Evolutionary conservation across 2,329 filamentous ascomycete species (phyloP).

Genomic region (Fusarium aywerte): DNA sequence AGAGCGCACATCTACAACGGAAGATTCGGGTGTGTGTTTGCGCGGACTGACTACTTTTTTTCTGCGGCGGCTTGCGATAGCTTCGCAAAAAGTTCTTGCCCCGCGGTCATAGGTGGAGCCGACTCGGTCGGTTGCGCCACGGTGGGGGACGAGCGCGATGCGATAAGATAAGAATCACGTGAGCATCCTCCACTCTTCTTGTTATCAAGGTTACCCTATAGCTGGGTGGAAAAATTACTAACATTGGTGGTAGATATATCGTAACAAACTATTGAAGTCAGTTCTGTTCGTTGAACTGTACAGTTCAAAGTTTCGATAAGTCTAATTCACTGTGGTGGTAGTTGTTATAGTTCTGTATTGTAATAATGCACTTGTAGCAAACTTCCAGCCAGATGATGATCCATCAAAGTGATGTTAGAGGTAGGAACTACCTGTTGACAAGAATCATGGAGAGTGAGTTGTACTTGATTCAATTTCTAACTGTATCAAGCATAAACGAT

Average conservation of each 20-base stretch:
- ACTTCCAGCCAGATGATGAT: too few species aligned
- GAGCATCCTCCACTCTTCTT: background rate
- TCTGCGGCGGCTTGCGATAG: conserved; percentile 42
- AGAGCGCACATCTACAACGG: conserved; percentile 46
- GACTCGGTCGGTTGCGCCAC: conserved; percentile 37
- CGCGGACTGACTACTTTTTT: conserved; percentile 39
- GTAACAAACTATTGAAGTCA: too few species aligned
- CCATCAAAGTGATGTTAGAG: too few species aligned
- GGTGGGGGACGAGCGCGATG: conserved; percentile 46
- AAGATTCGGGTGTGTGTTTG: conserved; percentile 25
- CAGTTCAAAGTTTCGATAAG: too few species aligned
- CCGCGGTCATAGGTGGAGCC: conserved; percentile 46
- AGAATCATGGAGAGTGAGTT: too few species aligned
- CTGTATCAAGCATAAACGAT: too few species aligned
- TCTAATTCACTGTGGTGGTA: too few species aligned
- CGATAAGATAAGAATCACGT: conserved; percentile 40
- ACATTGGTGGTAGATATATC: background rate
- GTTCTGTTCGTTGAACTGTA: too few species aligned
- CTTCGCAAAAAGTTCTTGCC: conserved; percentile 50
- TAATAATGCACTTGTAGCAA: too few species aligned
- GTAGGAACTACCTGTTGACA: too few species aligned
- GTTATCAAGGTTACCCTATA: background rate
- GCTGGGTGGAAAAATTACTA: background rate
- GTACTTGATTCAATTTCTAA: too few species aligned
- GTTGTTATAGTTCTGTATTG: too few species aligned